Percentiles rank a stretch among this genome's conserved stretches.
Evolutionary conservation across 495 filamentous ascomycete genomes (phyloP).

Genomic region (Lophiostoma macrostomum): DNA sequence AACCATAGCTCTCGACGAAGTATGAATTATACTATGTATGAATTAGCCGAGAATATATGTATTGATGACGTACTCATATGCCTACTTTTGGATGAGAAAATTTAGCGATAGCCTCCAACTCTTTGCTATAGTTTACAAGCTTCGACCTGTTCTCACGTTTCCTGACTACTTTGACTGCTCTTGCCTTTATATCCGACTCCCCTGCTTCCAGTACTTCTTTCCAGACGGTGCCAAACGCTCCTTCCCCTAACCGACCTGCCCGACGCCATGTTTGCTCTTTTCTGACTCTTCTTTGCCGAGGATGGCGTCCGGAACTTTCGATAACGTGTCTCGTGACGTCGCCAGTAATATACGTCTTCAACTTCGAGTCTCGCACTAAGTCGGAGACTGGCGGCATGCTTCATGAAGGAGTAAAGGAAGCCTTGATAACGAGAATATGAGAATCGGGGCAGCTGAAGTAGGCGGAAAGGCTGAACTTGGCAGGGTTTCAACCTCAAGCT

Average conservation of each 20-base stretch:
- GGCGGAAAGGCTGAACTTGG: no score
- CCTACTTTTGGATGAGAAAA: slow-evolving; percentile 30
- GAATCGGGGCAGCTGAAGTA: not conserved
- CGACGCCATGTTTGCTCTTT: slow-evolving; percentile 16
- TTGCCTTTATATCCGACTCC: not conserved
- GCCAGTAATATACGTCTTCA: slow-evolving; percentile 33
- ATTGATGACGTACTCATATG: not conserved
- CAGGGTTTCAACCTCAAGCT: no score
- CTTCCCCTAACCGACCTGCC: slow-evolving; percentile 15
- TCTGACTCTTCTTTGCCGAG: slow-evolving; percentile 13
- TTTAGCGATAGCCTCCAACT: slow-evolving; percentile 34
- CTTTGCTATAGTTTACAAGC: slow-evolving; percentile 19
- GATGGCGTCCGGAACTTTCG: slow-evolving; percentile 15
- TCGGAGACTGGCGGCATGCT: slow-evolving; percentile 28
- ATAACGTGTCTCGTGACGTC: slow-evolving; percentile 33
- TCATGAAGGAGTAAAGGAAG: not conserved
- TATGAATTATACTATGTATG: slow-evolving; percentile 20
- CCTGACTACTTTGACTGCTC: slow-evolving; percentile 30
- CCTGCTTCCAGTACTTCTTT: slow-evolving; percentile 9
- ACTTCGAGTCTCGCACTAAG: slow-evolving; percentile 36
- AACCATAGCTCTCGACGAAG: slow-evolving; percentile 29
- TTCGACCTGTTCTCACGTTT: slow-evolving; percentile 1
- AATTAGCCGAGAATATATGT: not conserved
- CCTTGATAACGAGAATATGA: not conserved
- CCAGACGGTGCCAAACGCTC: slow-evolving; percentile 26